phyloP scores from a whole-genome alignment of 345 rosid genomes.

The Sonneratia caseolaris region DNA sequence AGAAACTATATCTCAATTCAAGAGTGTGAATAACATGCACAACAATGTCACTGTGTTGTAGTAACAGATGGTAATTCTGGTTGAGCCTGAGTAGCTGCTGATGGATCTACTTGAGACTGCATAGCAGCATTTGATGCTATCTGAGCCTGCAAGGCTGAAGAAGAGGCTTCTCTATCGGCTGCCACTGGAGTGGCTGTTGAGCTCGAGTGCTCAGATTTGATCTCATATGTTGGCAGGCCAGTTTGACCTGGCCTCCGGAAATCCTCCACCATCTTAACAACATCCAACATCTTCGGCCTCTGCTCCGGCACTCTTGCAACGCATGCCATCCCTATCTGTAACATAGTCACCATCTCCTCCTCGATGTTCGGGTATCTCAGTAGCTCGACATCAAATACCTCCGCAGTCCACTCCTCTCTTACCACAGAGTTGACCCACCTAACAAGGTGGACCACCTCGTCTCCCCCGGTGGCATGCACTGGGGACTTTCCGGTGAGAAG shows the following conservation, averaged over 20 bases:
- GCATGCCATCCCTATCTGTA: slow-evolving; percentile 83
- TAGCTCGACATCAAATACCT: slow-evolving; percentile 82
- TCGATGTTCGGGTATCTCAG: slow-evolving; percentile 81
- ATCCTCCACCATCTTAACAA: slow-evolving; percentile 57
- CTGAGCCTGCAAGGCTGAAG: slow-evolving; percentile 20
- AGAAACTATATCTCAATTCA: neutral
- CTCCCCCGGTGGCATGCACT: slow-evolving; percentile 36
- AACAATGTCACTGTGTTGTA: slow-evolving; percentile 11
- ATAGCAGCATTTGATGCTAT: neutral
- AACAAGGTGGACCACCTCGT: slow-evolving; percentile 69
- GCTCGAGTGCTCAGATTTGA: slow-evolving; percentile 35
- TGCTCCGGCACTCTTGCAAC: slow-evolving; percentile 62
- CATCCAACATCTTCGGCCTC: slow-evolving; percentile 67
- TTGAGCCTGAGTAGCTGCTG: slow-evolving; percentile 3
- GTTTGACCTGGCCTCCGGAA: slow-evolving; percentile 29
- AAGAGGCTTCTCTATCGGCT: slow-evolving; percentile 19
- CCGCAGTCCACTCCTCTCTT: slow-evolving; percentile 97
- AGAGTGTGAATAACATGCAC: neutral
- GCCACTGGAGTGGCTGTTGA: slow-evolving; percentile 31
- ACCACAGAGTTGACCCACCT: slow-evolving; percentile 96
- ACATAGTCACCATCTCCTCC: slow-evolving; percentile 97
- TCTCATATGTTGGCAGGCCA: slow-evolving; percentile 29
- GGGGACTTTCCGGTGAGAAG: slow-evolving; percentile 82
- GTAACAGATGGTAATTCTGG: neutral
- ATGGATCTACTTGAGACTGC: slow-evolving; percentile 6